A percentile compares a stretch with the other conserved stretches of the same genome.
phyloP scores from a whole-genome alignment of 495 filamentous ascomycete genomes.

The Podospora fimiseda region DNA sequence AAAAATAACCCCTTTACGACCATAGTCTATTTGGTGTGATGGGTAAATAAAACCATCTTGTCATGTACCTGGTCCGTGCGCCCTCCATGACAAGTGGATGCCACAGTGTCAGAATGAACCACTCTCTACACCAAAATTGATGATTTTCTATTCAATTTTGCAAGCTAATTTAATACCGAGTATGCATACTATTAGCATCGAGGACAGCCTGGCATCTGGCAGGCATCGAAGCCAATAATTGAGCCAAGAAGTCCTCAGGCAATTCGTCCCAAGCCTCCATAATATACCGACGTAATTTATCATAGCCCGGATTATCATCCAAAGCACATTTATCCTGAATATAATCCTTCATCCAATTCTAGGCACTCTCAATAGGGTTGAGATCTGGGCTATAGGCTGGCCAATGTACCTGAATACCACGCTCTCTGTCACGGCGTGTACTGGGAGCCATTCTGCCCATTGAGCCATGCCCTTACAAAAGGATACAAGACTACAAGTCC shows the following conservation, averaged over 20 bases:
- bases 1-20: too few species aligned
- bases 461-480: too few species aligned
- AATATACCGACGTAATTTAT: constrained; percentile 13
- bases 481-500: too few species aligned
- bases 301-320: not conserved
- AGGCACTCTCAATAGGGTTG: constrained; percentile 25
- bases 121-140: too few species aligned
- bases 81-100: too few species aligned
- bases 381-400: constrained; percentile 22
- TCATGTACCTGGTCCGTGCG: too few species aligned
- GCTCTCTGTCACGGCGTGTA: too few species aligned
- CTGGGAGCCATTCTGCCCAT: too few species aligned
- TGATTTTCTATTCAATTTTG: too few species aligned
- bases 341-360: constrained; percentile 27
- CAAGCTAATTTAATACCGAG: constrained; percentile 11
- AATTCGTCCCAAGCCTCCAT: constrained; percentile 23
- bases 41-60: too few species aligned
- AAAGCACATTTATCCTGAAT: constrained; percentile 14
- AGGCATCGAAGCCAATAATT: constrained; percentile 18
- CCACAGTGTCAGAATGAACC: too few species aligned
- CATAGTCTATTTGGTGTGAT: too few species aligned
- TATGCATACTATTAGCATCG: constrained; percentile 25
- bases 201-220: constrained; percentile 26
- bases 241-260: constrained; percentile 11
- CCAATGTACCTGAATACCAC: constrained; percentile 16